Percentiles rank a stretch among this genome's conserved stretches.
phyloP scores from a whole-genome alignment of 768 basidiomycete genomes.

The Leccinum obscurum region DNA sequence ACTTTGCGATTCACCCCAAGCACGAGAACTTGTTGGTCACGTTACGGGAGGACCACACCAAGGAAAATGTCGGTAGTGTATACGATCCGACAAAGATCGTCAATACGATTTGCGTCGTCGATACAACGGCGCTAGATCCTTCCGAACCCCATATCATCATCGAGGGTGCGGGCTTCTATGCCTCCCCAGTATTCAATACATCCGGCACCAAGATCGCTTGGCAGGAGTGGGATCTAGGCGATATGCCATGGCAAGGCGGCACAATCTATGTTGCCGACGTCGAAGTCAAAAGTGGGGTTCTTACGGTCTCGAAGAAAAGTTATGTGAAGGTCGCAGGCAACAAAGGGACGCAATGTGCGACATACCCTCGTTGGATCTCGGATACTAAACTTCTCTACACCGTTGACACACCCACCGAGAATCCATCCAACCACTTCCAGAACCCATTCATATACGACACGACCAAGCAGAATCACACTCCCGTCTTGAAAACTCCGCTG shows the following conservation, averaged over 20 bases:
- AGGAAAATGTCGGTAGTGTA: background rate
- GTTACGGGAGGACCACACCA: constrained; percentile 68
- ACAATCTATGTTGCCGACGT: constrained; percentile 52
- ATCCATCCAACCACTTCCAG: constrained; percentile 35
- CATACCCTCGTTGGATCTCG: constrained; percentile 37
- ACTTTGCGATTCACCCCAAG: constrained; percentile 56
- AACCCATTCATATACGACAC: constrained; percentile 43
- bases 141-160: constrained; percentile 42
- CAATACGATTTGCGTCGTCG: constrained; percentile 58
- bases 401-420: constrained; percentile 52
- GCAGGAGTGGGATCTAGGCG: constrained; percentile 63
- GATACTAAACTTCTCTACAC: constrained; percentile 57
- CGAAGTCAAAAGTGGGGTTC: background rate
- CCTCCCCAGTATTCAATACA: constrained; percentile 52
- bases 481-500: constrained; percentile 20
- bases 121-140: constrained; percentile 30
- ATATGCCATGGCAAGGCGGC: constrained; percentile 68
- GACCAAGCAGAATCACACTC: constrained; percentile 27
- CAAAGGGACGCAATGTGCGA: constrained; percentile 37
- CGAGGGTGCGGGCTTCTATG: constrained; percentile 68
- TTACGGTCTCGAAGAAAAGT: constrained; percentile 33
- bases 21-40: constrained; percentile 52
- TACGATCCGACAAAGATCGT: constrained; percentile 36
- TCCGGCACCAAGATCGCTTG: constrained; percentile 56
- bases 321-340: constrained; percentile 48